These are phyloP conservation scores for Ustilago loliicola DNA, from an alignment of 1,284 basidiomycete genomes.

Conservation along the genomic window DNA sequence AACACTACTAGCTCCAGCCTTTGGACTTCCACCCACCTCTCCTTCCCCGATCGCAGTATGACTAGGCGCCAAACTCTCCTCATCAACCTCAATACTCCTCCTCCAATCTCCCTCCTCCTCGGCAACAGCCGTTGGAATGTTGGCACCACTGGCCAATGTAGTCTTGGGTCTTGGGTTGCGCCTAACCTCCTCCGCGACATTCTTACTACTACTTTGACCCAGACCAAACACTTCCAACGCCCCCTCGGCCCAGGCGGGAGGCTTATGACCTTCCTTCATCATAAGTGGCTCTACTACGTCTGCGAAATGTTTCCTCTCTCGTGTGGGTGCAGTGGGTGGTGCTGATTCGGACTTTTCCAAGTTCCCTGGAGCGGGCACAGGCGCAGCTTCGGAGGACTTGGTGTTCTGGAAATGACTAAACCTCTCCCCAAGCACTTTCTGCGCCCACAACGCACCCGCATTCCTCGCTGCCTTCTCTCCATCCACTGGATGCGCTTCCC, in stretches of 20 bases:
- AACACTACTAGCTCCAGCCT: slow-evolving; percentile 19
- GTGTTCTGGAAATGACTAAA: slow-evolving; percentile 43
- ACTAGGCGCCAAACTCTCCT: slow-evolving; percentile 36
- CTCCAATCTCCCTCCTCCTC: slow-evolving; percentile 51
- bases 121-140: slow-evolving; percentile 53
- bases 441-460: slow-evolving; percentile 63
- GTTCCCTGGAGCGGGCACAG: slow-evolving; percentile 9
- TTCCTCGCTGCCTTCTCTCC: slow-evolving; percentile 58
- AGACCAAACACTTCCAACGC: slow-evolving; percentile 65
- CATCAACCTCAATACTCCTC: slow-evolving; percentile 29
- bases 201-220: slow-evolving; percentile 58
- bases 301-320: slow-evolving; percentile 54
- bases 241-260: slow-evolving; percentile 64
- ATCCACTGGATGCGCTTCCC: slow-evolving; percentile 36
- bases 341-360: slow-evolving; percentile 16
- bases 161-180: slow-evolving; percentile 49
- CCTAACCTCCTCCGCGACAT: slow-evolving; percentile 61
- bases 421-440: slow-evolving; percentile 63
- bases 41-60: slow-evolving; percentile 40
- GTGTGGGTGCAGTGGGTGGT: slow-evolving; percentile 14
- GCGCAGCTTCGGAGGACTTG: slow-evolving; percentile 10
- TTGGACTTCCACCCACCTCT: slow-evolving; percentile 8
- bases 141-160: slow-evolving; percentile 37
- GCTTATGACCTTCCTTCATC: slow-evolving; percentile 64
- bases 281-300: slow-evolving; percentile 63